phyloP scores from a whole-genome alignment of 192 early-diverging fungal genomes.

The Linnemannia hyalina region DNA sequence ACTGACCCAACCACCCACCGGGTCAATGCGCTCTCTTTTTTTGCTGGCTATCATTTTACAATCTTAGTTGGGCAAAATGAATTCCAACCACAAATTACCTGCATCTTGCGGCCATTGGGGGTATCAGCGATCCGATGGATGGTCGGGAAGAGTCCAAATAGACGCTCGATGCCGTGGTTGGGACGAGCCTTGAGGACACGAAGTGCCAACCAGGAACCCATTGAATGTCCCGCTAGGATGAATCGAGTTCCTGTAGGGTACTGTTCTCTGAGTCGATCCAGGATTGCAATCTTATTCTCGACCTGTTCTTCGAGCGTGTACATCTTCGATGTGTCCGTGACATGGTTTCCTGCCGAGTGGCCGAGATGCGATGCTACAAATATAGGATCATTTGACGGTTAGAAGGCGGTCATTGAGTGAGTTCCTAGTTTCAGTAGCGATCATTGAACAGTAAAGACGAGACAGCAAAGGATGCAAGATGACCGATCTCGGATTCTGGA shows the following conservation, averaged over 20 bases:
- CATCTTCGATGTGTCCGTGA: slow-evolving; percentile 26
- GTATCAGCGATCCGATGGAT: slow-evolving; percentile 82
- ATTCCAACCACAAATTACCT: slow-evolving; percentile 40
- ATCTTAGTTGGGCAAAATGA: neutral
- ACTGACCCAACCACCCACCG: neutral
- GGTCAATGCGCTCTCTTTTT: slow-evolving; percentile 1
- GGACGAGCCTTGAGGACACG: slow-evolving; percentile 71
- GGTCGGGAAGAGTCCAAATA: slow-evolving; percentile 85
- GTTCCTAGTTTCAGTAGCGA: neutral
- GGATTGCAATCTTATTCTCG: slow-evolving; percentile 73
- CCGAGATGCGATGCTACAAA: slow-evolving; percentile 70
- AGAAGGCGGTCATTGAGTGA: neutral
- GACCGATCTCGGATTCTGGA: neutral
- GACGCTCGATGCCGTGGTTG: slow-evolving; percentile 69
- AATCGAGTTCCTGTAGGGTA: slow-evolving; percentile 63
- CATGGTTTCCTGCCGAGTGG: slow-evolving; percentile 63
- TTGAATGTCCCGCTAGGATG: slow-evolving; percentile 75
- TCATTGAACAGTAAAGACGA: neutral
- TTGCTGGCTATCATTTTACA: neutral
- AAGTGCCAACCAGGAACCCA: slow-evolving; percentile 72
- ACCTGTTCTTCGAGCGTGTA: slow-evolving; percentile 74
- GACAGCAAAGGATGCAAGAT: neutral
- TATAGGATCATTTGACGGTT: neutral
- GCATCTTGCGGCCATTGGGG: slow-evolving; percentile 76
- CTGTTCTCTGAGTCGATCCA: slow-evolving; percentile 66